Evolutionary conservation across 139 green algal species (phyloP).

Genomic region (Mesotaenium endlicherianum): DNA sequence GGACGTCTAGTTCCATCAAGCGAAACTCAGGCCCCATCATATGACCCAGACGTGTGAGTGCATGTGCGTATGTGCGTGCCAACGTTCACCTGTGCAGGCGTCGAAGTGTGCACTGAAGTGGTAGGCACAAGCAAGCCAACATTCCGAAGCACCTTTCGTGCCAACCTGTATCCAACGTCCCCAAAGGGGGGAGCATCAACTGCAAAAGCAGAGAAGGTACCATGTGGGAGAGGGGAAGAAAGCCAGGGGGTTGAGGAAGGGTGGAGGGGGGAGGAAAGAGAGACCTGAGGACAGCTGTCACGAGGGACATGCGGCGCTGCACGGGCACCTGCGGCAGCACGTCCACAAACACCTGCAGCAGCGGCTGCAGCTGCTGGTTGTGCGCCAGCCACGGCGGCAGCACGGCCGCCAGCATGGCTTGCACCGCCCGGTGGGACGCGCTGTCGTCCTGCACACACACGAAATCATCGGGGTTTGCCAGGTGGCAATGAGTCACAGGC

Average conservation of each 20-base stretch:
- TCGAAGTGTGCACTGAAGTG: too few relatives aligned
- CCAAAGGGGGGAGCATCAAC: background rate
- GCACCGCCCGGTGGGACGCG: slow-evolving; percentile 21
- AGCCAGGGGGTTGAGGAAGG: background rate
- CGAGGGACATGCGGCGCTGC: slow-evolving; percentile 23
- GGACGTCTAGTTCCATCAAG: too few relatives aligned
- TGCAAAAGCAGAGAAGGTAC: background rate
- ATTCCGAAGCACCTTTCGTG: too few relatives aligned
- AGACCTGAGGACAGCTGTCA: slow-evolving; percentile 33
- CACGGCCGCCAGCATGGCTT: slow-evolving; percentile 28
- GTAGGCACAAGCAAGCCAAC: too few relatives aligned
- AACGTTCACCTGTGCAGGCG: too few relatives aligned
- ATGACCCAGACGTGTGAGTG: too few relatives aligned
- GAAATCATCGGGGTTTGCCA: too few relatives aligned
- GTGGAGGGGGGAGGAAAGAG: too few relatives aligned
- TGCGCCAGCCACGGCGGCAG: slow-evolving; percentile 32
- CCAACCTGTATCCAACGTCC: too few relatives aligned
- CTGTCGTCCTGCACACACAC: slow-evolving; percentile 50
- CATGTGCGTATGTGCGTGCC: too few relatives aligned
- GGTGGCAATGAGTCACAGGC: background rate
- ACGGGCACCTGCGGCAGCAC: slow-evolving; percentile 25
- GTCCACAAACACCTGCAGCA: slow-evolving; percentile 47
- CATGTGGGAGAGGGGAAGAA: background rate
- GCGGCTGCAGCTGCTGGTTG: slow-evolving; percentile 12
- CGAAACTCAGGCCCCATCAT: too few relatives aligned